A percentile compares a stretch with the other conserved stretches of the same genome.
Conservation (phyloP, 164 flowering plant genomes). For the Tetracentron sinense region DNA sequence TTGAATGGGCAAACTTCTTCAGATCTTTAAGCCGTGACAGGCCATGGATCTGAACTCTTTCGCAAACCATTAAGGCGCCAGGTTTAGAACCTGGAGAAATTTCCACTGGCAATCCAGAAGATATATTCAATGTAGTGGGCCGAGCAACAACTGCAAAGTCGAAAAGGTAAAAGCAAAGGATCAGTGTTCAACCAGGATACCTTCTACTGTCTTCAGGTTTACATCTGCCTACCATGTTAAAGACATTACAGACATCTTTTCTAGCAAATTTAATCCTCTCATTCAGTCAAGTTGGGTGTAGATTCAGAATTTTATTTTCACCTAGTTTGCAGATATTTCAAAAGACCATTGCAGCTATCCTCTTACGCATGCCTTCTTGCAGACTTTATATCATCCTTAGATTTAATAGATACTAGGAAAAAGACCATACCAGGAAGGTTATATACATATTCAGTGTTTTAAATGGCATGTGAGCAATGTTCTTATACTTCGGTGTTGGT, state of each 20-base stretch:
- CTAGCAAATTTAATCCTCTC: background rate
- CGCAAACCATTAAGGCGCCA: conserved; percentile 40
- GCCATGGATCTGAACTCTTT: conserved; percentile 64
- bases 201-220: too few species aligned
- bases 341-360: background rate
- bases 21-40: conserved; percentile 55
- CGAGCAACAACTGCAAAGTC: conserved; percentile 45
- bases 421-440: too few species aligned
- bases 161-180: background rate
- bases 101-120: conserved; percentile 41
- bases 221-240: background rate
- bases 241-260: too few species aligned
- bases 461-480: too few species aligned
- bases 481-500: too few species aligned
- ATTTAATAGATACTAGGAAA: too few species aligned
- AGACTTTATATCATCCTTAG: background rate
- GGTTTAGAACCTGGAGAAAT: conserved; percentile 64
- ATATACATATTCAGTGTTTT: too few species aligned
- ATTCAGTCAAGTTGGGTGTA: background rate
- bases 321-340: background rate
- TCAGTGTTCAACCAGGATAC: background rate
- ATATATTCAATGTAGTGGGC: conserved; percentile 35
- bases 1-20: conserved; percentile 53
- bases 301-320: background rate
- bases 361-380: background rate